phyloP scores from a whole-genome alignment of 805 yeast genomes.

The Candida sphagnicola region DNA sequence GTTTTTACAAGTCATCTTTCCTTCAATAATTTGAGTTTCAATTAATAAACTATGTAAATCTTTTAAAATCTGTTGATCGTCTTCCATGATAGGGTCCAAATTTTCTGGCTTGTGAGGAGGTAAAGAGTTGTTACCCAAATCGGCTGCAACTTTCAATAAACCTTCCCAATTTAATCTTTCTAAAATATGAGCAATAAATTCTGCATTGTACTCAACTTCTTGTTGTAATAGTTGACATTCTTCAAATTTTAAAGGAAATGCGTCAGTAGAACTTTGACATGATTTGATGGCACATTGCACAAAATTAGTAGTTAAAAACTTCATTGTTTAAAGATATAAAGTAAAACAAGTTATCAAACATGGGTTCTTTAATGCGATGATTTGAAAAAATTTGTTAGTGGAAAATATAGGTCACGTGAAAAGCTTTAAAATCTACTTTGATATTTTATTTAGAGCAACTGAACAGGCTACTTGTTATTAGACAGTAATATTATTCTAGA shows the following conservation, averaged over 20 bases:
- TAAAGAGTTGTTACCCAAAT: constrained; percentile 54
- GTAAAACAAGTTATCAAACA: too few species aligned
- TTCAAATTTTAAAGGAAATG: constrained; percentile 75
- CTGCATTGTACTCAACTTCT: constrained; percentile 79
- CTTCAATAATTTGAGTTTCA: constrained; percentile 84
- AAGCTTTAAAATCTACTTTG: background rate
- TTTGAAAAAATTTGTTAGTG: background rate
- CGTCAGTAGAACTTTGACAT: constrained; percentile 68
- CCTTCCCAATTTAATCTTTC: constrained; percentile 90
- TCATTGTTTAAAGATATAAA: constrained; percentile 49
- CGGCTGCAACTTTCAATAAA: constrained; percentile 67
- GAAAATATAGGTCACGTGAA: background rate
- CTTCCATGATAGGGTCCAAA: constrained; percentile 50
- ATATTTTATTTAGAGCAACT: too few species aligned
- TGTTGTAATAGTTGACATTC: constrained; percentile 71
- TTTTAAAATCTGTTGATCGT: constrained; percentile 50
- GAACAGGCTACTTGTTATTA: too few species aligned
- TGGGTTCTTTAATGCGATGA: too few species aligned
- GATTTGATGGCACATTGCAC: constrained; percentile 87
- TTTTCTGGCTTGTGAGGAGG: constrained; percentile 61
- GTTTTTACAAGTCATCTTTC: constrained; percentile 81
- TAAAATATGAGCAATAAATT: constrained; percentile 69
- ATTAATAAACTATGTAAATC: constrained; percentile 77
- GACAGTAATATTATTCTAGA: too few species aligned
- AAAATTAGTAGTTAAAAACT: constrained; percentile 92